These are phyloP conservation scores for Jamesozyma gamospora DNA, from an alignment of 805 yeast species.

Conservation along the genomic window DNA sequence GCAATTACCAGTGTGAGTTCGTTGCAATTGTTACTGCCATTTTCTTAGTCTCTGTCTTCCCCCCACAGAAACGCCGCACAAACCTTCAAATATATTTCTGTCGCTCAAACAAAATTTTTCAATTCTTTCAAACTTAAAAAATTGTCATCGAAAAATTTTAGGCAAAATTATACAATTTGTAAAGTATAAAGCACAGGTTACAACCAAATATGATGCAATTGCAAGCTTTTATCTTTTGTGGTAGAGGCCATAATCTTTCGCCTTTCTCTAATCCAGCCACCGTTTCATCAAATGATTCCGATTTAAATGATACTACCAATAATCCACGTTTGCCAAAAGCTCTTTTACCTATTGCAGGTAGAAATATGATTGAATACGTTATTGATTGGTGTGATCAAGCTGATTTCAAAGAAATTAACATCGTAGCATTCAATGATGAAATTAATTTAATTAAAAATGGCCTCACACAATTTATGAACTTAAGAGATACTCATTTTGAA, in stretches of 20 bases:
- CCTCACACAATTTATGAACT: slow-evolving; percentile 37
- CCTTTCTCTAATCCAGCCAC: slow-evolving; percentile 40
- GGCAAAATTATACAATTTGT: too few species aligned
- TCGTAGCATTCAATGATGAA: slow-evolving; percentile 46
- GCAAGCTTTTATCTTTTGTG: slow-evolving; percentile 86
- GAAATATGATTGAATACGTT: slow-evolving; percentile 79
- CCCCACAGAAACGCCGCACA: too few species aligned
- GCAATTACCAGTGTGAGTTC: too few species aligned
- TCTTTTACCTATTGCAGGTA: slow-evolving; percentile 78
- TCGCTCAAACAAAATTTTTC: not conserved
- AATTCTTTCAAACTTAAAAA: too few species aligned
- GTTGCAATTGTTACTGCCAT: too few species aligned
- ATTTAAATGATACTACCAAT: not conserved
- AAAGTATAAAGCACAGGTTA: not conserved
- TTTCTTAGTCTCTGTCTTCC: too few species aligned
- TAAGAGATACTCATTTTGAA: slow-evolving; percentile 30
- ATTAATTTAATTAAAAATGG: slow-evolving; percentile 38
- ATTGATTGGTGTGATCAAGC: slow-evolving; percentile 91
- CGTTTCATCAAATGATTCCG: not conserved
- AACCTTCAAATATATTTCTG: too few species aligned
- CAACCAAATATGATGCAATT: slow-evolving; percentile 56
- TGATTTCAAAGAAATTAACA: slow-evolving; percentile 57
- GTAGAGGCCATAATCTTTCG: slow-evolving; percentile 60
- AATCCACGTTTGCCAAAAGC: slow-evolving; percentile 58
- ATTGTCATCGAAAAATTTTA: too few species aligned